phyloP scores from a whole-genome alignment of 1,139 yeast genomes.

The Sugiyamaella grinbergsii region DNA sequence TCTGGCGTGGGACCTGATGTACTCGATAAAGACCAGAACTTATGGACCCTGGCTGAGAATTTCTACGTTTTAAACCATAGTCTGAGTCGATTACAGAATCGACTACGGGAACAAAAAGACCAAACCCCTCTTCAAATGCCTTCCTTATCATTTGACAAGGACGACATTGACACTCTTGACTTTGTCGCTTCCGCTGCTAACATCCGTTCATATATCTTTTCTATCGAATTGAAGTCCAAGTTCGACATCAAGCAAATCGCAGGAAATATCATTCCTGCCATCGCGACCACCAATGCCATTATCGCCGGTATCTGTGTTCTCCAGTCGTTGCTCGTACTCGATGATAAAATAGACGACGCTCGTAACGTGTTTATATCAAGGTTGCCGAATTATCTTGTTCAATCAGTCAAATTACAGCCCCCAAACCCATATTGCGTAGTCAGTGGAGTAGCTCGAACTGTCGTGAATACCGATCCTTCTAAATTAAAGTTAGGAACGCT shows the following conservation, averaged over 20 bases:
- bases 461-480: conserved; percentile 43
- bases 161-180: conserved; percentile 84
- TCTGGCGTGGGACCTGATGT: conserved; percentile 35
- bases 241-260: conserved; percentile 93
- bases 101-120: conserved; percentile 47
- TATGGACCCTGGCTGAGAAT: conserved; percentile 68
- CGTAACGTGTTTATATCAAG: conserved; percentile 62
- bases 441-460: conserved; percentile 65
- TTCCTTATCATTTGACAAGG: conserved; percentile 71
- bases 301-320: conserved; percentile 87
- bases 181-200: conserved; percentile 91
- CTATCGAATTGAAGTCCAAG: conserved; percentile 71
- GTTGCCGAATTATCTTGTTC: conserved; percentile 67
- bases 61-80: conserved; percentile 60
- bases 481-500: conserved; percentile 47
- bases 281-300: conserved; percentile 96
- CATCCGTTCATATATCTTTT: conserved; percentile 71
- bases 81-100: conserved; percentile 51
- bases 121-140: conserved; percentile 34
- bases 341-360: conserved; percentile 37
- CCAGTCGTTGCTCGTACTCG: conserved; percentile 61
- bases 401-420: conserved; percentile 58
- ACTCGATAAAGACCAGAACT: conserved; percentile 57
- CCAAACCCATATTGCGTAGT: conserved; percentile 74
- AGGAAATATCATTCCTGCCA: conserved; percentile 97